phyloP scores from a whole-genome alignment of 2,329 filamentous ascomycete genomes.

The Colletotrichum theobromicola region DNA sequence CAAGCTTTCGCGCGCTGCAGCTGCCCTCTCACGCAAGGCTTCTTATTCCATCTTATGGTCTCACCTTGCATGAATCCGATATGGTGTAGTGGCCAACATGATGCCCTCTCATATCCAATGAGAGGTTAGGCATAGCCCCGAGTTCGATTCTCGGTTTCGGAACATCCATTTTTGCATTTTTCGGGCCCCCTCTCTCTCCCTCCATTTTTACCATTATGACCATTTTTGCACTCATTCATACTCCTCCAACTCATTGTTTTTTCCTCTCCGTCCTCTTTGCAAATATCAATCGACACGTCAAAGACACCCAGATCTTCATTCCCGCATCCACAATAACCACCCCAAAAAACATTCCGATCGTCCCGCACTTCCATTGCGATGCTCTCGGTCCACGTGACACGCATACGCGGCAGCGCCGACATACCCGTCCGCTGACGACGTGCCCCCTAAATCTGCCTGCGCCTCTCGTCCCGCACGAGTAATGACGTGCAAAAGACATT shows the following conservation, averaged over 20 bases:
- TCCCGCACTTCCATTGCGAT: background rate
- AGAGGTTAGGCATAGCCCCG: conserved; percentile 1
- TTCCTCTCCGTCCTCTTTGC: background rate
- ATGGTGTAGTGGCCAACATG: conserved; percentile 12
- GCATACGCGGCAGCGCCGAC: background rate
- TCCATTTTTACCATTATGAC: no score
- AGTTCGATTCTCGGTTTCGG: conserved; percentile 10
- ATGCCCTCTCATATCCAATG: background rate
- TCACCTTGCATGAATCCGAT: background rate
- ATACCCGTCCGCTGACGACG: background rate
- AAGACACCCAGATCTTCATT: background rate
- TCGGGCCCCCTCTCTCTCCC: background rate
- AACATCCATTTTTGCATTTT: background rate
- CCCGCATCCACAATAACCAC: background rate
- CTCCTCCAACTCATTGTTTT: background rate
- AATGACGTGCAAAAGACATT: background rate
- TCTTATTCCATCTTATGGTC: rapidly evolving
- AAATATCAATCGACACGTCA: background rate
- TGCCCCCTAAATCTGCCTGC: background rate
- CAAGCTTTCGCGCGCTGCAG: no score
- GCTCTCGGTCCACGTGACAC: background rate
- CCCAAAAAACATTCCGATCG: background rate
- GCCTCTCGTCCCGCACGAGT: background rate
- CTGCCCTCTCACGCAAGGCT: background rate
- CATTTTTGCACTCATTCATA: no score